phyloP scores from a whole-genome alignment of 2,329 filamentous ascomycete genomes.

The Diaporthe caulivora region DNA sequence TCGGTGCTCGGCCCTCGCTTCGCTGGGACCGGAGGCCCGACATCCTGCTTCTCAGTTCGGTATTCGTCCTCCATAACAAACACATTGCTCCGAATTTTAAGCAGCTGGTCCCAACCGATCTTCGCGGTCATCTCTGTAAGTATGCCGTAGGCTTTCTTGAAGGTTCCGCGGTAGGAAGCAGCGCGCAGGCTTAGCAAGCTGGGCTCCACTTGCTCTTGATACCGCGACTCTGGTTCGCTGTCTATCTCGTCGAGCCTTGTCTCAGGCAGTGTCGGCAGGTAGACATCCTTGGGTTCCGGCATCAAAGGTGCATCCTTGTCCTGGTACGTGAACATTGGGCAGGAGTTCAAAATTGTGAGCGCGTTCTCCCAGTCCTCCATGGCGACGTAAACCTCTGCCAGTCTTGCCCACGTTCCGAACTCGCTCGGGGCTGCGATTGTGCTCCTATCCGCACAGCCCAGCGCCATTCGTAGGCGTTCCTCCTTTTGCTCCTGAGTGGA shows the following conservation, averaged over 20 bases:
- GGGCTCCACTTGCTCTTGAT: slow-evolving; percentile 87
- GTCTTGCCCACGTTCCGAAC: slow-evolving; percentile 94
- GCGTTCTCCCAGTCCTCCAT: slow-evolving; percentile 98
- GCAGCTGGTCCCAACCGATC: slow-evolving; percentile 96
- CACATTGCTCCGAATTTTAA: slow-evolving; percentile 95
- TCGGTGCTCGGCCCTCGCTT: slow-evolving; percentile 85
- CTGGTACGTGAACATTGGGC: slow-evolving; percentile 99
- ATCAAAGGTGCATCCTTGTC: slow-evolving; percentile 96
- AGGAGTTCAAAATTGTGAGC: slow-evolving; percentile 94
- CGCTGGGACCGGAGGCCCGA: slow-evolving; percentile 57
- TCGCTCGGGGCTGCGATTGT: slow-evolving; percentile 97
- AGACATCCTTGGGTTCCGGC: slow-evolving; percentile 90
- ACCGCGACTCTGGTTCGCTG: slow-evolving; percentile 85
- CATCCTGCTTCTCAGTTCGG: slow-evolving; percentile 83
- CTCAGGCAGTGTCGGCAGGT: slow-evolving; percentile 88
- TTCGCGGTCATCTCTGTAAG: slow-evolving; percentile 96
- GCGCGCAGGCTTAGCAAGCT: slow-evolving; percentile 88
- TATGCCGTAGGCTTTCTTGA: slow-evolving; percentile 93
- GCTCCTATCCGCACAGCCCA: slow-evolving; percentile 93
- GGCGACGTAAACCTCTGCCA: slow-evolving; percentile 93
- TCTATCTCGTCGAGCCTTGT: slow-evolving; percentile 96
- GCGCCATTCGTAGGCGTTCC: slow-evolving; percentile 83
- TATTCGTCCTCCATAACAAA: slow-evolving; percentile 99
- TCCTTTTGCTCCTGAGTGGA: slow-evolving; percentile 67
- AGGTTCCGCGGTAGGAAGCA: slow-evolving; percentile 92